phyloP scores from a whole-genome alignment of 2,329 filamentous ascomycete species.

The Whalleya microplaca region DNA sequence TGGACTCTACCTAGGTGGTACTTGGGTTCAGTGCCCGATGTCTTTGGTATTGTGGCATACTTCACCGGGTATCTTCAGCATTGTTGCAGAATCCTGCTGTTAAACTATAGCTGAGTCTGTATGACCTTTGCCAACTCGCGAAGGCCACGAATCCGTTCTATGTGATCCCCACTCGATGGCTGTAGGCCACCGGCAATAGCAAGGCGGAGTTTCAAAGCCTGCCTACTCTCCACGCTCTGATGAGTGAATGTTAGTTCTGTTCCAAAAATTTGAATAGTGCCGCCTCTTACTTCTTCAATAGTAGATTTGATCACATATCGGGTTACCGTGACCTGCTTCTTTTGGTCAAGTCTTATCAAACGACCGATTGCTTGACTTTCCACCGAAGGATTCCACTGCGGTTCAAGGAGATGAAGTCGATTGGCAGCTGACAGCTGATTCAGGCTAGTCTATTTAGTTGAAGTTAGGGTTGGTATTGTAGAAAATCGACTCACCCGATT shows the following conservation, averaged over 20 bases:
- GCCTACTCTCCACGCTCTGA: conserved; percentile 3
- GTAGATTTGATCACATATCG: conserved; percentile 35
- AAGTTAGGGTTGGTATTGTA: neutral
- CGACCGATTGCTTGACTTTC: conserved; percentile 37
- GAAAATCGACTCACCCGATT: conserved; percentile 32
- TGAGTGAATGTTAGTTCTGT: neutral
- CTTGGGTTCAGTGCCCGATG: too few relatives aligned
- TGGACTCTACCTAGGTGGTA: too few relatives aligned
- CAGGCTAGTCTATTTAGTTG: conserved; percentile 13
- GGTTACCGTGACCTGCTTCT: conserved; percentile 28
- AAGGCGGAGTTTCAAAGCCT: conserved; percentile 5
- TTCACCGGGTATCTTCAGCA: too few relatives aligned
- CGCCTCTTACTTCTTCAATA: conserved; percentile 32
- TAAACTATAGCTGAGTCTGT: conserved; percentile 1
- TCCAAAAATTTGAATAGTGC: too few relatives aligned
- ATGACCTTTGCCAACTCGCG: conserved; percentile 1
- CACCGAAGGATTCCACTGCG: conserved; percentile 38
- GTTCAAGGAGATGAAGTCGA: conserved; percentile 37
- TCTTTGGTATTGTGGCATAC: too few relatives aligned
- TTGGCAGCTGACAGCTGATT: conserved; percentile 35
- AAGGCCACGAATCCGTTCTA: conserved; percentile 1
- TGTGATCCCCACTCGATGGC: neutral
- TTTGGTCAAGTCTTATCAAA: conserved; percentile 33
- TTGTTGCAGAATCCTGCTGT: neutral
- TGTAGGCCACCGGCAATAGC: conserved; percentile 6